Conservation (phyloP, 108 stramenopile species). For the Nitzschia putrida region DNA sequence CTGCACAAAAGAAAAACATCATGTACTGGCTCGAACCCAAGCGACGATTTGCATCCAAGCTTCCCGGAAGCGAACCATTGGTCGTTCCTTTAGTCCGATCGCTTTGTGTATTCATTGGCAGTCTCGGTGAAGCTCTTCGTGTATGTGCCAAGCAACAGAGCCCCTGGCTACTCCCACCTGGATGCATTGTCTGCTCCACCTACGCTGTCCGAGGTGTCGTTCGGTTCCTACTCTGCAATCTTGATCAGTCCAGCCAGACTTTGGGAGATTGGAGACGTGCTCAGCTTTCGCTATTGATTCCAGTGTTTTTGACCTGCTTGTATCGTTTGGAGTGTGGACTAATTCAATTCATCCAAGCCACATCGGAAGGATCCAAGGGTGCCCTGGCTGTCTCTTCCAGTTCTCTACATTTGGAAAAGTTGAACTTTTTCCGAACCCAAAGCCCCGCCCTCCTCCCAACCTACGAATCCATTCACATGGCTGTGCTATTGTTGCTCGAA, state of each 20-base stretch:
- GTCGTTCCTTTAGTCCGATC: constrained; percentile 43
- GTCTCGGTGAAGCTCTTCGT: constrained; percentile 48
- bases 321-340: constrained; percentile 31
- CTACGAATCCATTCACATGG: constrained; percentile 5
- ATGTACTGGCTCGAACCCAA: constrained; percentile 11
- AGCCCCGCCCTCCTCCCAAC: constrained; percentile 23
- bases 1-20: constrained; percentile 3
- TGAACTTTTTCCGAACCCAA: constrained; percentile 7
- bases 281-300: constrained; percentile 37
- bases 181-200: constrained; percentile 24
- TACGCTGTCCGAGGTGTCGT: constrained; percentile 37
- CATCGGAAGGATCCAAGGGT: not conserved
- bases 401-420: not conserved
- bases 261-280: constrained; percentile 23
- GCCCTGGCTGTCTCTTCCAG: not conserved
- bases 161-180: constrained; percentile 51
- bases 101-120: constrained; percentile 46
- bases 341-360: constrained; percentile 15
- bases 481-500: constrained; percentile 9
- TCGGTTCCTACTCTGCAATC: constrained; percentile 23
- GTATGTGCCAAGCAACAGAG: constrained; percentile 4
- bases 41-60: not conserved
- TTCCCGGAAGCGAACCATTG: constrained; percentile 16
- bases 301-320: constrained; percentile 33
- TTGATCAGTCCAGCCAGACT: constrained; percentile 1